Evolutionary conservation across 257 asterid species (phyloP).

Genomic region (Hygrophila difformis): DNA sequence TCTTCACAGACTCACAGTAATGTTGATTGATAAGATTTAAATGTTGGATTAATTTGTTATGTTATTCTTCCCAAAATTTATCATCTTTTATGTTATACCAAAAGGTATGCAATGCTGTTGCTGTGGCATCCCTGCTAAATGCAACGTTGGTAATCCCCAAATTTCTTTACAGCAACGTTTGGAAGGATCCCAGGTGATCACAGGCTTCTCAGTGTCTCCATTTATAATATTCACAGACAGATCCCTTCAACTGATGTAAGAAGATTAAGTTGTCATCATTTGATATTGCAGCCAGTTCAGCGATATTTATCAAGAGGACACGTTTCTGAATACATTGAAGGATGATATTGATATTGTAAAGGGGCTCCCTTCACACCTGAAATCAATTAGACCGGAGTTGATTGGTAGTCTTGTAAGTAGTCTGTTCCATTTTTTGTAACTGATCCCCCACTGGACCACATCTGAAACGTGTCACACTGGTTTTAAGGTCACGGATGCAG

Average conservation of each 20-base stretch:
- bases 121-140: slow-evolving; percentile 77
- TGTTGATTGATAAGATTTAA: no score
- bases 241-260: no score
- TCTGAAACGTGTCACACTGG: slow-evolving; percentile 13
- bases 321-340: slow-evolving; percentile 50
- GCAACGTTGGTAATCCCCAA: slow-evolving; percentile 88
- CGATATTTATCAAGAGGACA: slow-evolving; percentile 80
- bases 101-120: slow-evolving; percentile 91
- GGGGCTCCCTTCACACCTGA: slow-evolving; percentile 64
- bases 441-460: neutral
- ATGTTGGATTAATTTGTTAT: neutral
- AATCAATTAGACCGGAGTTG: slow-evolving; percentile 57
- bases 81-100: neutral
- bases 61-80: neutral
- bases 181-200: slow-evolving; percentile 91
- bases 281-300: slow-evolving; percentile 63
- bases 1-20: neutral
- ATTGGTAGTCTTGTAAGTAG: slow-evolving; percentile 69
- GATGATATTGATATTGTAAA: slow-evolving; percentile 55
- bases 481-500: slow-evolving; percentile 80
- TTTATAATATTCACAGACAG: no score
- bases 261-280: neutral
- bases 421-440: slow-evolving; percentile 6
- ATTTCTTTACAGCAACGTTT: slow-evolving; percentile 92
- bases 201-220: slow-evolving; percentile 5